These are phyloP conservation scores for Xylariaceae sp. DNA, from an alignment of 2,329 filamentous ascomycete genomes.

Conservation along the genomic window DNA sequence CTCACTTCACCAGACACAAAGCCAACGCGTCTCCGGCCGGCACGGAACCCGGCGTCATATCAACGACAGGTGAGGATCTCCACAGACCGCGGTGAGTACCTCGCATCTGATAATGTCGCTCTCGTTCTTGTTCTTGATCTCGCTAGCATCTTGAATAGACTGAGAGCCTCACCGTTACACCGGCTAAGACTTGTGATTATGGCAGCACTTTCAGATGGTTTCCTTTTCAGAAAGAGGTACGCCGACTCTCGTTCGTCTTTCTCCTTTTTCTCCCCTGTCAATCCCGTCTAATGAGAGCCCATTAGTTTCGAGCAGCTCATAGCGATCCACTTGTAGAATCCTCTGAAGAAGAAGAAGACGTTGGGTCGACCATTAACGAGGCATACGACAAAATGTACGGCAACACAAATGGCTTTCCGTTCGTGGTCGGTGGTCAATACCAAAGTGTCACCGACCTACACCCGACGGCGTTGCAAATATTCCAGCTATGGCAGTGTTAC, in stretches of 20 bases:
- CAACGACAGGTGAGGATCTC: conserved; percentile 27
- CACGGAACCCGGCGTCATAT: conserved; percentile 34
- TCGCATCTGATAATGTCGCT: background rate
- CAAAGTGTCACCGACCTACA: conserved; percentile 44
- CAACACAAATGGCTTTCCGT: conserved; percentile 53
- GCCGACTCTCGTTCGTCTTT: background rate
- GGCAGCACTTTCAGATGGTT: conserved; percentile 44
- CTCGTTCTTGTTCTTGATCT: background rate
- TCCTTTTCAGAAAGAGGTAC: conserved; percentile 49
- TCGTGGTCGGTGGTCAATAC: conserved; percentile 45
- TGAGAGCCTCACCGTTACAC: conserved; percentile 4
- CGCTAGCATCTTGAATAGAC: background rate
- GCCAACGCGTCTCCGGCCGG: conserved; percentile 47
- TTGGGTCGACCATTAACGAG: conserved; percentile 51
- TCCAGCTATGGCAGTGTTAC: conserved; percentile 64
- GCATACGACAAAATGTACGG: conserved; percentile 57
- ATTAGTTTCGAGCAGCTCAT: conserved; percentile 44
- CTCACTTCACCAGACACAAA: conserved; percentile 47
- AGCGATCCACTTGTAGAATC: conserved; percentile 48
- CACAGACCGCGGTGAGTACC: conserved; percentile 29
- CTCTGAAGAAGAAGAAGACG: conserved; percentile 50
- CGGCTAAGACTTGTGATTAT: conserved; percentile 13
- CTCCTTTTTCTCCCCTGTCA: background rate
- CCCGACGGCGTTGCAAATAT: conserved; percentile 53
- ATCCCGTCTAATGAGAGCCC: conserved; percentile 17